Percentiles rank a stretch among this genome's conserved stretches.
These are phyloP conservation scores for Leavenworthia alabamica DNA, from an alignment of 345 rosid genomes.

Conservation along the genomic window DNA sequence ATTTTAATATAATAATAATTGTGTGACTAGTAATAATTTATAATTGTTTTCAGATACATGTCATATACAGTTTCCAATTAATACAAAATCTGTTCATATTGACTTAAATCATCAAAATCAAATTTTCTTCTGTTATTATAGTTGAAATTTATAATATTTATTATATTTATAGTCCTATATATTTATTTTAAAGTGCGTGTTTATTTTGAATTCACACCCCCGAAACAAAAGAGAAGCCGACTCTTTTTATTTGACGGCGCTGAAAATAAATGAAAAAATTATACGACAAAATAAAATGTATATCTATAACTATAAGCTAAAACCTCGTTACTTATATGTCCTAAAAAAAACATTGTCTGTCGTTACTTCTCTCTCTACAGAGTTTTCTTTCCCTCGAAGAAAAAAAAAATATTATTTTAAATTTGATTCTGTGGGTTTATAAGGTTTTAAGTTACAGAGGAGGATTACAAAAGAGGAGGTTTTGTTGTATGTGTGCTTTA, in stretches of 20 bases:
- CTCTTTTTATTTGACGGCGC: too few species aligned
- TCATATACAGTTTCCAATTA: neutral
- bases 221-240: too few species aligned
- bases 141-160: neutral
- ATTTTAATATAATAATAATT: too few species aligned
- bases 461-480: neutral
- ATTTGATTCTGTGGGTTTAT: neutral
- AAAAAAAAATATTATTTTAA: neutral
- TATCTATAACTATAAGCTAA: conserved; percentile 16
- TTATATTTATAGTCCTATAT: neutral
- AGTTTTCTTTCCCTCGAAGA: conserved; percentile 34
- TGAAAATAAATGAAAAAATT: too few species aligned
- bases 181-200: too few species aligned
- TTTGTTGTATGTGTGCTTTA: conserved; percentile 27
- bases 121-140: conserved; percentile 7
- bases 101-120: conserved; percentile 16
- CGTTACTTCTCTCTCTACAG: conserved; percentile 15
- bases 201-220: too few species aligned
- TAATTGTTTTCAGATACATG: neutral
- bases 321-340: conserved; percentile 23
- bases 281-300: too few species aligned
- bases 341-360: conserved; percentile 7
- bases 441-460: neutral
- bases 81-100: neutral
- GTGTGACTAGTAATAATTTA: too few species aligned